Evolutionary conservation across 306 rosid species (phyloP), one percentile per base, ranked within the genome.

Genomic region (Sphenostylis stenocarpa): DNA sequence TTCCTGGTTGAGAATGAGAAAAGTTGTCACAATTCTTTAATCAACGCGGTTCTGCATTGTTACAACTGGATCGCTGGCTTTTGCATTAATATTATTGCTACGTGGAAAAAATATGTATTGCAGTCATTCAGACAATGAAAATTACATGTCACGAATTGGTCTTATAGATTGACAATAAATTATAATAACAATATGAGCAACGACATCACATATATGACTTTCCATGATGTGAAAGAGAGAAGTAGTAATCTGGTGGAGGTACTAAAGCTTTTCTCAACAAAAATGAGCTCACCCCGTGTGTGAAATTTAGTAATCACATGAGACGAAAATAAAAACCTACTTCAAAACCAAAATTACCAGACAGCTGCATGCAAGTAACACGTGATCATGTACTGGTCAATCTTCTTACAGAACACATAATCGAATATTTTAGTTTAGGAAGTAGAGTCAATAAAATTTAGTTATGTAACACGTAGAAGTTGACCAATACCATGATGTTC

Each of bases 301-400:
- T 56, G 75, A 69, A 72, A 20, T 38, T 51, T 64, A 49, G 68
- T 63, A 79, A 63, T 74, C 82, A 85, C 84, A 64, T 39, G 34
- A 47, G 23, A 56, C 34, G 68, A 14, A 41, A 41, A 3, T 12
- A 3, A 41, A 75, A 26, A n/a, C 19, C 24, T 28, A 56, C 31
- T 82, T 36, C 44, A 43, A 52, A 70, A 82, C 72, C 34, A 53
- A 77, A 57, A 64, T 77, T 70, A 72, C 83, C 44, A 58, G 44
- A 71, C 16, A 0, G 31, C 23, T 60, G 78, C 87, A 62, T 78
- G 86, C 85, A 81, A 81, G 16, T 39, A 55, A 65, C 69, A 53
- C 61, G 31, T 53, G 61, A 21, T 13, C 15, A 52, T 52, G 4
- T 12, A 20, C 24, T 51, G 16, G 12, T 20, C 26, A 53, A 53